Evolutionary conservation across 805 yeast species (phyloP).

Genomic region (Myxozyma neotropica): DNA sequence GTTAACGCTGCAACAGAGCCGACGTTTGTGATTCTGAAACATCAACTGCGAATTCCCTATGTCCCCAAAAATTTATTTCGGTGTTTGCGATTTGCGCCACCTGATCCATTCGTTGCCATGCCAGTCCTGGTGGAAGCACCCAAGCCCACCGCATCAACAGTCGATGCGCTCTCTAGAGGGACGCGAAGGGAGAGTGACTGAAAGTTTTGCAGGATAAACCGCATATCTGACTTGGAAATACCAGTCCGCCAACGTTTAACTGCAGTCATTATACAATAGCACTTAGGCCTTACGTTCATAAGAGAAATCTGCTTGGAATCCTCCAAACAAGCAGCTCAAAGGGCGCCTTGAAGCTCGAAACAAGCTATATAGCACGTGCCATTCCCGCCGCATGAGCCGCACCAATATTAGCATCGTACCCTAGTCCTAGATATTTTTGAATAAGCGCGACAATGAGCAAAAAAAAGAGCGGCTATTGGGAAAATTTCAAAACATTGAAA

Average conservation of each 20-base stretch:
- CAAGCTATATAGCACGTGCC: neutral
- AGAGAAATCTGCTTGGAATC: too few relatives aligned
- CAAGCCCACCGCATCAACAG: neutral
- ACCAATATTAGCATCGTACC: neutral
- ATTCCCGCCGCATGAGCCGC: neutral
- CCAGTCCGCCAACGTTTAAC: neutral
- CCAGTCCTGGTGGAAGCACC: neutral
- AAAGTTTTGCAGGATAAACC: neutral
- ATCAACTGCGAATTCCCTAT: neutral
- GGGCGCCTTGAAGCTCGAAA: too few relatives aligned
- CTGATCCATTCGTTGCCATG: neutral
- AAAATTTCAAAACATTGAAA: neutral
- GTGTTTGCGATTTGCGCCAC: neutral
- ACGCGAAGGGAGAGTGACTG: neutral
- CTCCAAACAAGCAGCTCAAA: too few relatives aligned
- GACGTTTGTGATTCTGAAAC: neutral
- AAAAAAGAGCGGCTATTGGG: neutral
- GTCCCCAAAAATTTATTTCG: neutral
- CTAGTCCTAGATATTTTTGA: neutral
- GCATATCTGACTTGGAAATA: neutral
- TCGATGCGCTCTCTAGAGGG: neutral
- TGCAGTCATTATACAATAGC: neutral
- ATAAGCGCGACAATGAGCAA: neutral
- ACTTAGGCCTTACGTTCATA: too few relatives aligned
- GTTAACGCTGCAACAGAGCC: slow-evolving; percentile 12